phyloP scores from a whole-genome alignment of 495 filamentous ascomycete species.

The Aspergillus coremiiformis region DNA sequence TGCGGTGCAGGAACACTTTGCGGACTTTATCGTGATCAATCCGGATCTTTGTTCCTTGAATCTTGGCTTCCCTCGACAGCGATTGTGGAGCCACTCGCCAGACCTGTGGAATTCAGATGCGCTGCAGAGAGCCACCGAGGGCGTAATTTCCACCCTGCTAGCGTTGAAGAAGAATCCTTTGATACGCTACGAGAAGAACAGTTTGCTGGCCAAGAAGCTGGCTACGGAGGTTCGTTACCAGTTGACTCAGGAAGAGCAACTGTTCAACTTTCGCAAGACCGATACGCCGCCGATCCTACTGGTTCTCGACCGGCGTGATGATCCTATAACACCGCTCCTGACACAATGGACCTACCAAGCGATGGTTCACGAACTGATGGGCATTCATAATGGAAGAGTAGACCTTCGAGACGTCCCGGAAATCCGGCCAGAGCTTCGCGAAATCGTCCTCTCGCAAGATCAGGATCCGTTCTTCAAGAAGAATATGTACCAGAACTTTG shows the following conservation, averaged over 20 bases:
- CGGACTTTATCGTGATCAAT: conserved; percentile 91
- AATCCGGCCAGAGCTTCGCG: conserved; percentile 81
- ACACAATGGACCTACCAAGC: conserved; percentile 99
- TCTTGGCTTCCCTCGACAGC: conserved; percentile 62
- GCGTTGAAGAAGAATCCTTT: conserved; percentile 93
- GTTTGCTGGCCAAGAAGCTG: conserved; percentile 81
- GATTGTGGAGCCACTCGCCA: conserved; percentile 66
- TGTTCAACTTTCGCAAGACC: conserved; percentile 93
- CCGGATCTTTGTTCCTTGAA: conserved; percentile 85
- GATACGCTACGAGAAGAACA: conserved; percentile 91
- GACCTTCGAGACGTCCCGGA: conserved; percentile 83
- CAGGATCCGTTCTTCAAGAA: conserved; percentile 99
- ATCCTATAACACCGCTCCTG: conserved; percentile 90
- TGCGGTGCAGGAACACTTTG: conserved; percentile 87
- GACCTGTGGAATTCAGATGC: conserved; percentile 89
- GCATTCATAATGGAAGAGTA: conserved; percentile 87
- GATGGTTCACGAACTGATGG: conserved; percentile 95
- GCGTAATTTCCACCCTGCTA: conserved; percentile 71
- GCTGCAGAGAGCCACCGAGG: conserved; percentile 76
- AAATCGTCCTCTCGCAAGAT: conserved; percentile 93
- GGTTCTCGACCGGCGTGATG: conserved; percentile 85
- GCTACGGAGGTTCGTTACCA: conserved; percentile 87
- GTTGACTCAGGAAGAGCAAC: conserved; percentile 89
- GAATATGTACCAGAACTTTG: conserved; percentile 99
- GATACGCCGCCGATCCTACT: conserved; percentile 93